Evolutionary conservation across 2,329 filamentous ascomycete species (phyloP), one percentile per base, ranked within the genome.

Genomic region (Dothideomycetes sp.): DNA sequence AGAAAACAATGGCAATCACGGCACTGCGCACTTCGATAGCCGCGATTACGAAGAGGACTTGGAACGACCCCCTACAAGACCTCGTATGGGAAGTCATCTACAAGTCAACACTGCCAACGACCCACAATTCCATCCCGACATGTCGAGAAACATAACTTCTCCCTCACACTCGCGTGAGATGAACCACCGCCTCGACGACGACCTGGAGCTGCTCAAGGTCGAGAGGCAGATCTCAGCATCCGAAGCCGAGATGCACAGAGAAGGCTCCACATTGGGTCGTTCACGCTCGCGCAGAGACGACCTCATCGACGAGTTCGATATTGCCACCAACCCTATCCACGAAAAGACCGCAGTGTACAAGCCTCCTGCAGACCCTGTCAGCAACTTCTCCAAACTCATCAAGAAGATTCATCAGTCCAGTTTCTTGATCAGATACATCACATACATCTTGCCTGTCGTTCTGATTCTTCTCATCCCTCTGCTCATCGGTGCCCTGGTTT

Each of bases 391-490:
- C 31, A 76, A 73, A 46, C 69, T 80, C 45, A 71, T 84, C 55
- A 82, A 80, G 53, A 70, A 67, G 53, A 58, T 80, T 42, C 82
- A 80, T 56, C 69, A 70, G 44, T 84, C 75, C 2, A 80, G 73
- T 49, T 78, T 76, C 49, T 57, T 84, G 23, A 60, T 85, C 34
- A 72, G 82, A 32, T 86, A 84, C 54, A 71, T 84, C 51, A 74
- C 76, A 16, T 87, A 87, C 55, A 82, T 84, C 49, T 63, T 72
- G 1, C 82, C 82, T 0, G 43, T 84, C 9, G 72, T 76, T 2
- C 48, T 77, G 10, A 58, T 86, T 4, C 64, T 87, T 4, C 64
- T 85, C 27, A 75, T 84, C 33, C 82, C 82, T 0, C 60, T 84
- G 28, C 63, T 86, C 5, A 60, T 86, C 16, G 82, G 80, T 5